These are phyloP conservation scores for Cenococcum geophilum DNA, from an alignment of 495 filamentous ascomycete genomes.

Conservation along the genomic window DNA sequence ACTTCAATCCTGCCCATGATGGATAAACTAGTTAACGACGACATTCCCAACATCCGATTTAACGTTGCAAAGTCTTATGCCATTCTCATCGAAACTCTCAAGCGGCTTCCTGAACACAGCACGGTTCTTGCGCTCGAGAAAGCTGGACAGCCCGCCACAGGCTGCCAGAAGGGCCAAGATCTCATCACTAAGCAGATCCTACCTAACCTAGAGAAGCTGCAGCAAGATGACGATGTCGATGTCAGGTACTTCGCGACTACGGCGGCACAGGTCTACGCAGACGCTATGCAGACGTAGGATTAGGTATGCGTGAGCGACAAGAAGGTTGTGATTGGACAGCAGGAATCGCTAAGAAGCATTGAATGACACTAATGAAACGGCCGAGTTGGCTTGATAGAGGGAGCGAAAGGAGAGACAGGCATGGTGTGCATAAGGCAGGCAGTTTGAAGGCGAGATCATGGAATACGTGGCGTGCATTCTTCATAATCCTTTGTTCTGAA, in stretches of 20 bases:
- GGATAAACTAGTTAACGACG: conserved; percentile 83
- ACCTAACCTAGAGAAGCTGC: conserved; percentile 87
- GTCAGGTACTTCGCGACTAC: conserved; percentile 90
- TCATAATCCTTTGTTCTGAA: neutral
- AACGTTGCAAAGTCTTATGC: conserved; percentile 97
- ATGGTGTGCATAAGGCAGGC: conserved; percentile 13
- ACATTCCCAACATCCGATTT: conserved; percentile 98
- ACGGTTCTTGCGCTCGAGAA: conserved; percentile 82
- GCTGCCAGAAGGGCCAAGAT: conserved; percentile 68
- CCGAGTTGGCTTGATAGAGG: conserved; percentile 16
- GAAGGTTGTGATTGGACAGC: conserved; percentile 8
- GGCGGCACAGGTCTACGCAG: conserved; percentile 44
- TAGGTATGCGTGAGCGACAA: conserved; percentile 2
- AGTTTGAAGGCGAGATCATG: neutral
- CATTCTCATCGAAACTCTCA: conserved; percentile 79
- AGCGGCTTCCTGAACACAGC: conserved; percentile 79
- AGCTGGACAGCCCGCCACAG: conserved; percentile 49
- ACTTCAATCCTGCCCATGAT: conserved; percentile 92
- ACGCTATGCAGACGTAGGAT: conserved; percentile 31
- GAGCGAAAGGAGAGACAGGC: conserved; percentile 1
- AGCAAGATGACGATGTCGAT: conserved; percentile 95
- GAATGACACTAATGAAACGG: conserved; percentile 22
- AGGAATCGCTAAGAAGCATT: conserved; percentile 27
- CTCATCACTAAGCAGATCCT: conserved; percentile 82
- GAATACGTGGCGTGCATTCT: conserved; percentile 9